Evolutionary conservation across 495 filamentous ascomycete species (phyloP).

Genomic region (Ascodesmis nigricans): DNA sequence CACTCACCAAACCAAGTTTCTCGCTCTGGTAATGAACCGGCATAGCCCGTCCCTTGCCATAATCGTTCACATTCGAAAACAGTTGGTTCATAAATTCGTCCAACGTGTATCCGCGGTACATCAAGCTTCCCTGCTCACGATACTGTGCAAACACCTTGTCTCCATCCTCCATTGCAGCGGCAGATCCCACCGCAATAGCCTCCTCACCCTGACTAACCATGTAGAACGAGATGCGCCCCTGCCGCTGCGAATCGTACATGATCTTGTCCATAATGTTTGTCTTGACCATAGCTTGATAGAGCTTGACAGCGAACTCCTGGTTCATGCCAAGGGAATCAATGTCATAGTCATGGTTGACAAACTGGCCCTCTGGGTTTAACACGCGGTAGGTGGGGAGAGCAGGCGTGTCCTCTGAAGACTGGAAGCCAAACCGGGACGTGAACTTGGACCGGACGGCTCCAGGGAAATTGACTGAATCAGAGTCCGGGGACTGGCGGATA

Average conservation of each 20-base stretch:
- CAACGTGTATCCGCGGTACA: conserved; percentile 70
- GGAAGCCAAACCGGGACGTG: conserved; percentile 53
- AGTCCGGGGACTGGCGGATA: conserved; percentile 39
- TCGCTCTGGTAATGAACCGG: conserved; percentile 79
- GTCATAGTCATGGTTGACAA: conserved; percentile 50
- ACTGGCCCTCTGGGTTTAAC: conserved; percentile 57
- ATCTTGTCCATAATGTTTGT: conserved; percentile 29
- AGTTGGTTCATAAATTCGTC: conserved; percentile 73
- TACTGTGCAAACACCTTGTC: conserved; percentile 94
- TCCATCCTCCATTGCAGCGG: conserved; percentile 53
- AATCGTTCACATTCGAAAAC: conserved; percentile 70
- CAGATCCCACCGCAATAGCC: conserved; percentile 72
- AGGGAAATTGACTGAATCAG: conserved; percentile 63
- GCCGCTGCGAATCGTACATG: conserved; percentile 31
- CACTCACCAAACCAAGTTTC: conserved; percentile 49
- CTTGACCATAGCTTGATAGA: conserved; percentile 37
- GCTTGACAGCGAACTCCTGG: conserved; percentile 42
- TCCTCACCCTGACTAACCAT: conserved; percentile 89
- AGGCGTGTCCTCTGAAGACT: conserved; percentile 38
- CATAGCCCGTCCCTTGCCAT: conserved; percentile 79
- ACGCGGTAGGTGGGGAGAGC: conserved; percentile 73
- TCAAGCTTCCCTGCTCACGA: conserved; percentile 74
- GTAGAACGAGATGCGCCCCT: conserved; percentile 78
- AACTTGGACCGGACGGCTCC: conserved; percentile 92
- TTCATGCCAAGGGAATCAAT: conserved; percentile 36